A percentile compares a stretch with the other conserved stretches of the same genome.
Conservation (phyloP, 805 yeast species). For the Barnettozyma sp. region DNA sequence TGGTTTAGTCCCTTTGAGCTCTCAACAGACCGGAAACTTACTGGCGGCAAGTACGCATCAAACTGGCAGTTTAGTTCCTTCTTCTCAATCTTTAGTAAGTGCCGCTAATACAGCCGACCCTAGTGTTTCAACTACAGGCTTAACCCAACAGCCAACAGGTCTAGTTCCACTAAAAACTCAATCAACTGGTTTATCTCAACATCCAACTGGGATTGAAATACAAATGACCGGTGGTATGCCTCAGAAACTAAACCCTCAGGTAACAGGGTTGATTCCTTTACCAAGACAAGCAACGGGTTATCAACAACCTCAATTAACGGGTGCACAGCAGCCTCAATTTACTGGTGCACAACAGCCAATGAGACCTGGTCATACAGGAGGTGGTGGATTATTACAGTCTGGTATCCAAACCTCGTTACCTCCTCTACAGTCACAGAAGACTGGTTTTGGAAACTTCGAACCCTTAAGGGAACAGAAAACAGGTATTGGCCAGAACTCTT, state of each 20-base stretch:
- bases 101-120: too few species aligned
- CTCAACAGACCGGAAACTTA: constrained; percentile 34
- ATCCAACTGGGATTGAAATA: constrained; percentile 30
- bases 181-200: constrained; percentile 26
- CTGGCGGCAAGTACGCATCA: constrained; percentile 19
- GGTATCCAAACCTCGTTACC: constrained; percentile 31
- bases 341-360: constrained; percentile 18
- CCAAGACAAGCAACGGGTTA: constrained; percentile 15
- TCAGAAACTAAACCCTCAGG: constrained; percentile 28
- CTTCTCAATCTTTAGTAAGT: too few species aligned
- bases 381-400: constrained; percentile 22
- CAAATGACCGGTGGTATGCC: constrained; percentile 12
- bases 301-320: constrained; percentile 24
- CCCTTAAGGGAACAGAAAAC: constrained; percentile 39
- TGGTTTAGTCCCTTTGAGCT: constrained; percentile 32
- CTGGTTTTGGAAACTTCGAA: constrained; percentile 36
- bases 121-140: too few species aligned
- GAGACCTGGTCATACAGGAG: constrained; percentile 20
- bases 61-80: constrained; percentile 28
- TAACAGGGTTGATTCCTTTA: constrained; percentile 29
- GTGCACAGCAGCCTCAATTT: constrained; percentile 26
- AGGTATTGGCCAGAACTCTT: constrained; percentile 37
- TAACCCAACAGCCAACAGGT: constrained; percentile 57
- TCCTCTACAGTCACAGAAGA: constrained; percentile 44
- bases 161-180: constrained; percentile 33